A percentile compares a stretch with the other conserved stretches of the same genome.
These are phyloP conservation scores for Picea glauca DNA, from an alignment of 75 land plant species.

Conservation along the genomic window DNA sequence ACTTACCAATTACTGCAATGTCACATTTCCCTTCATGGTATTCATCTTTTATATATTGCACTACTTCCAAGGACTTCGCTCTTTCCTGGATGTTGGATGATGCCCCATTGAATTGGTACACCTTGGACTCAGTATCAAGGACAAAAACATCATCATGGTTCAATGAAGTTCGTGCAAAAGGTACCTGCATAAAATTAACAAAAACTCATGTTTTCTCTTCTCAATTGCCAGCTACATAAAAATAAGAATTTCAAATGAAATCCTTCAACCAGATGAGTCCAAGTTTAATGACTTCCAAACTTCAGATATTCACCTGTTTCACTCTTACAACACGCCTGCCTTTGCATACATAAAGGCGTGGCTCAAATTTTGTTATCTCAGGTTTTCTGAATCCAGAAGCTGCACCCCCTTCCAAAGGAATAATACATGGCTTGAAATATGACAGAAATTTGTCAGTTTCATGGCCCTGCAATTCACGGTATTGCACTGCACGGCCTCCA, in stretches of 20 bases:
- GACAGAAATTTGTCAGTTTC: constrained; percentile 32
- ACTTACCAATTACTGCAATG: constrained; percentile 70
- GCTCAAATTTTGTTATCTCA: constrained; percentile 20
- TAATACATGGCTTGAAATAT: constrained; percentile 30
- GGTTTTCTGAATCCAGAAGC: constrained; percentile 28
- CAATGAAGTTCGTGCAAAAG: constrained; percentile 80
- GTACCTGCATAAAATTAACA: constrained; percentile 50
- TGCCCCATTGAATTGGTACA: constrained; percentile 80
- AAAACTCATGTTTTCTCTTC: too few relatives aligned
- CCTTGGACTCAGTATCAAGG: constrained; percentile 73
- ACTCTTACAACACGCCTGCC: constrained; percentile 42
- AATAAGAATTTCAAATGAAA: background rate
- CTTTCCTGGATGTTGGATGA: constrained; percentile 80
- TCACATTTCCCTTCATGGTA: constrained; percentile 74
- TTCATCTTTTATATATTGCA: constrained; percentile 78
- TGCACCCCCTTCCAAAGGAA: constrained; percentile 42
- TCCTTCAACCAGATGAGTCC: too few relatives aligned
- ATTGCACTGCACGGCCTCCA: constrained; percentile 33
- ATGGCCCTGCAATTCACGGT: constrained; percentile 25
- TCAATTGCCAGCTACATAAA: too few relatives aligned
- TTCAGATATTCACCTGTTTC: background rate
- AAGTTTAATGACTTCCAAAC: too few relatives aligned
- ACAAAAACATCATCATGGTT: constrained; percentile 94
- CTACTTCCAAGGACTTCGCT: constrained; percentile 89
- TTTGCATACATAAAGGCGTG: constrained; percentile 38